phyloP scores from a whole-genome alignment of 768 basidiomycete genomes.

The Tubosaeta brunneosetosa region DNA sequence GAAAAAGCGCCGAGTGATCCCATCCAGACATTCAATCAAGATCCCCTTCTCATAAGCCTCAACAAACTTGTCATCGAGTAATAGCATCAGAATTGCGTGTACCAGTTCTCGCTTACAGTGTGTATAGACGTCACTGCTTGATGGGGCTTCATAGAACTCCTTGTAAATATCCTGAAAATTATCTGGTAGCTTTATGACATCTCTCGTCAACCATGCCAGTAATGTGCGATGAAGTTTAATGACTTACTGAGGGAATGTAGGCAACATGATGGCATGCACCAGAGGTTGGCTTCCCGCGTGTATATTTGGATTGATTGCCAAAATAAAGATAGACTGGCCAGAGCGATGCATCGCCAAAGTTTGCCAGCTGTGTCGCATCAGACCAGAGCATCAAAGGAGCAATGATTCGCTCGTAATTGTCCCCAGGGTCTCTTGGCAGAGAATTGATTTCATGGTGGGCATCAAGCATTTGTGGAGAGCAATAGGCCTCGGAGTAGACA shows the following conservation, averaged over 20 bases:
- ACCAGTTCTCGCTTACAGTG: slow-evolving; percentile 4
- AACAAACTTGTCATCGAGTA: neutral
- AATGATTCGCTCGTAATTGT: slow-evolving; percentile 8
- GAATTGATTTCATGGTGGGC: neutral
- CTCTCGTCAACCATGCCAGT: too few relatives aligned
- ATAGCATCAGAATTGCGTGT: neutral
- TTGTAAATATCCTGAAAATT: slow-evolving; percentile 8
- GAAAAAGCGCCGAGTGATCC: neutral
- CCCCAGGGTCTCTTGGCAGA: neutral
- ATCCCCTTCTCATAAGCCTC: neutral
- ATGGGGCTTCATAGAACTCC: neutral
- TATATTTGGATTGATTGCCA: slow-evolving; percentile 19
- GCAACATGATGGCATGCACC: slow-evolving; percentile 13
- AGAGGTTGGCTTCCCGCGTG: slow-evolving; percentile 1
- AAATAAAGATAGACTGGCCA: slow-evolving; percentile 26
- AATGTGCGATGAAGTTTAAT: too few relatives aligned
- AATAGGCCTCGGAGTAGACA: slow-evolving; percentile 1
- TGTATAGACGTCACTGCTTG: neutral
- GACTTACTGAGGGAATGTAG: slow-evolving; percentile 6
- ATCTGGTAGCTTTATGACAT: slow-evolving; percentile 2
- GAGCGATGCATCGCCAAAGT: slow-evolving; percentile 26
- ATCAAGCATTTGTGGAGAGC: neutral
- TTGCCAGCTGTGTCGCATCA: slow-evolving; percentile 21
- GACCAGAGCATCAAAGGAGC: slow-evolving; percentile 22
- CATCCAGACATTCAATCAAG: neutral